Evolutionary conservation across 2,329 filamentous ascomycete genomes (phyloP).

Genomic region (Fusarium buxicola): DNA sequence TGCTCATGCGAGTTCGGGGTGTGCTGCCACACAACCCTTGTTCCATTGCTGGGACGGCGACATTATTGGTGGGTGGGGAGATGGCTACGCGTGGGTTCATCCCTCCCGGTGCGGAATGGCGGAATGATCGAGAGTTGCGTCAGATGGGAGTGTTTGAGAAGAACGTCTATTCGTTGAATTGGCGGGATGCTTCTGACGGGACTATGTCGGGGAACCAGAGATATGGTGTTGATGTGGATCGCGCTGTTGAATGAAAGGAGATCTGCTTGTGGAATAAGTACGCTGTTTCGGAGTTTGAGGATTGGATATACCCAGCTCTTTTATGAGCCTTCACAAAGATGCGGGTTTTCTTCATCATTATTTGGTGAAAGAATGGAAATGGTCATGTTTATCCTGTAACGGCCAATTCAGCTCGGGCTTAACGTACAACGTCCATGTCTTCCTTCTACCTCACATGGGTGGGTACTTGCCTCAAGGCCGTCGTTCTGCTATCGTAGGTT

Average conservation of each 20-base stretch:
- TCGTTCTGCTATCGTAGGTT: too few species aligned
- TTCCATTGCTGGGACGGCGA: conserved; percentile 45
- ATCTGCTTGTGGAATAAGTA: background rate
- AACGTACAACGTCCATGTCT: too few species aligned
- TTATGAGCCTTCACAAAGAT: background rate
- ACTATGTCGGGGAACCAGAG: conserved; percentile 16
- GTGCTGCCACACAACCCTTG: conserved; percentile 48
- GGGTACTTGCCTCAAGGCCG: too few species aligned
- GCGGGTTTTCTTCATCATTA: too few species aligned
- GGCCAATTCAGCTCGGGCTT: too few species aligned
- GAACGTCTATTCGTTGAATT: conserved; percentile 54
- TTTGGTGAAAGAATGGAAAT: background rate
- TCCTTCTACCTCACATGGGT: too few species aligned
- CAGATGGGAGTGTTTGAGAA: conserved; percentile 24
- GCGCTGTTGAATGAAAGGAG: conserved; percentile 6
- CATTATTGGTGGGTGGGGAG: conserved; percentile 44
- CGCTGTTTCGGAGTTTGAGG: conserved; percentile 6
- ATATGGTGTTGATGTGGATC: conserved; percentile 50
- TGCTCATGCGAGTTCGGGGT: conserved; percentile 36
- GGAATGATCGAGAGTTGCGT: conserved; percentile 33
- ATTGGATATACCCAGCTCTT: conserved; percentile 4
- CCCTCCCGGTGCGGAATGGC: conserved; percentile 45
- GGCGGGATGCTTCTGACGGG: conserved; percentile 55
- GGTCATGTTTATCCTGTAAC: too few species aligned
- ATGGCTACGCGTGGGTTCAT: conserved; percentile 39